Base-by-base conservation (phyloP, 1,139 yeast genomes). In the Hyphopichia pseudoburtonii region DNA sequence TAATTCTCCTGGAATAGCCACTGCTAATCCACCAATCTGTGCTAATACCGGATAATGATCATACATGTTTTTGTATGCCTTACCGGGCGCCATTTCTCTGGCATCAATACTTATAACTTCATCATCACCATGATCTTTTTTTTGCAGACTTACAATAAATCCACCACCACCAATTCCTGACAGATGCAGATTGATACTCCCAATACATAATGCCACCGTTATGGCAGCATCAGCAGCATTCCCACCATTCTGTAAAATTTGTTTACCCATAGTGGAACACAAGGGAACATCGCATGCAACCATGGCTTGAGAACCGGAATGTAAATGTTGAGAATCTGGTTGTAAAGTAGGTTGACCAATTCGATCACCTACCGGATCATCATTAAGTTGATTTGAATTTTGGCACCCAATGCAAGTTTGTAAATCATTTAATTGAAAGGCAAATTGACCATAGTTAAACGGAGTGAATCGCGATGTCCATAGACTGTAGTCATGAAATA, bases 81-180 rank as follows among this genome's bases (percentile, higher is more conserved):
- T 49, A 3, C 56, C 63, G 0, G 97, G 97, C 0, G 97, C 96
- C 66, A 75, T 76, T 59, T 92, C 98, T 44, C 97, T 66, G 29
- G 95, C 95, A 62, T 92, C 95, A 29, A 89, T 80, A 23, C 82
- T 68, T n/a, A 82, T 46, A 5, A 80, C 73, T 2, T 71, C 69
- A 5, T 70, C 49, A 8, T 59, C 72, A 27, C 62, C 59, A n/a
- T n/a, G n/a, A n/a, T n/a, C n/a, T n/a, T n/a, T n/a, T 21, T 21
- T 10, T 15, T 15, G 3, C 29, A 76, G 69, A 32, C 86, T 78
- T 1, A 85, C 73, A 33, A 86, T 83, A 52, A 76, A 87, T 0
- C 85, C 86, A 8, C 97, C 97, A 3, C 97, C 98, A 2, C 98
- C 98, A 34, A 90, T 80, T 0, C 98, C 97, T 3, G 94, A 80